phyloP scores from a whole-genome alignment of 805 yeast species.

The Ascoidea rubescens region DNA sequence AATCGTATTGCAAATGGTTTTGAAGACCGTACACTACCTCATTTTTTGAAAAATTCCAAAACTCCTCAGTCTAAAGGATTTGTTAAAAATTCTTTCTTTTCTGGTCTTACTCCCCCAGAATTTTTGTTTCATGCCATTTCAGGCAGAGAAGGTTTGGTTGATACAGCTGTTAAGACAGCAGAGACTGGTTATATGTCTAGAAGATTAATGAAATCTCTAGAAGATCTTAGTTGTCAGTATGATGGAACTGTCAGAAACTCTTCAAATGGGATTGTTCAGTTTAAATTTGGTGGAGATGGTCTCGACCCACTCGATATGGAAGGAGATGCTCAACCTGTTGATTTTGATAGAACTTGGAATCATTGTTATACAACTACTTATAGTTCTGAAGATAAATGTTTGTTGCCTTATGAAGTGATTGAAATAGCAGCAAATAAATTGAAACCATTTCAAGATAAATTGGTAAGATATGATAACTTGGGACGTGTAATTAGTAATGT shows the following conservation, averaged over 20 bases:
- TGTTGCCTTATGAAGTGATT: conserved; percentile 59
- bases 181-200: conserved; percentile 99
- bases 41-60: conserved; percentile 88
- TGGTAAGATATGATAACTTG: conserved; percentile 59
- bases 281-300: conserved; percentile 97
- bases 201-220: conserved; percentile 93
- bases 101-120: conserved; percentile 94
- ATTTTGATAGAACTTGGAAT: conserved; percentile 88
- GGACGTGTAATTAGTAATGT: conserved; percentile 38
- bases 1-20: conserved; percentile 99
- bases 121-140: conserved; percentile 97
- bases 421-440: conserved; percentile 41
- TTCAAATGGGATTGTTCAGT: conserved; percentile 91
- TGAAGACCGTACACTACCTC: conserved; percentile 96
- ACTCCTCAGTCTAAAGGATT: conserved; percentile 98
- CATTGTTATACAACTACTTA: conserved; percentile 72
- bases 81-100: conserved; percentile 87
- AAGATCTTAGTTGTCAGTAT: conserved; percentile 86
- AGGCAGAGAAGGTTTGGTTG: conserved; percentile 98
- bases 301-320: conserved; percentile 98
- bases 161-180: conserved; percentile 98
- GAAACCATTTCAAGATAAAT: conserved; percentile 41
- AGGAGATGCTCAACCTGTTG: conserved; percentile 95
- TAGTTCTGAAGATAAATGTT: conserved; percentile 33
- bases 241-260: conserved; percentile 94